Percentiles rank a stretch among this genome's conserved stretches.
Conservation (phyloP, 208 protist species). For the Acanthamoeba castellanii region DNA sequence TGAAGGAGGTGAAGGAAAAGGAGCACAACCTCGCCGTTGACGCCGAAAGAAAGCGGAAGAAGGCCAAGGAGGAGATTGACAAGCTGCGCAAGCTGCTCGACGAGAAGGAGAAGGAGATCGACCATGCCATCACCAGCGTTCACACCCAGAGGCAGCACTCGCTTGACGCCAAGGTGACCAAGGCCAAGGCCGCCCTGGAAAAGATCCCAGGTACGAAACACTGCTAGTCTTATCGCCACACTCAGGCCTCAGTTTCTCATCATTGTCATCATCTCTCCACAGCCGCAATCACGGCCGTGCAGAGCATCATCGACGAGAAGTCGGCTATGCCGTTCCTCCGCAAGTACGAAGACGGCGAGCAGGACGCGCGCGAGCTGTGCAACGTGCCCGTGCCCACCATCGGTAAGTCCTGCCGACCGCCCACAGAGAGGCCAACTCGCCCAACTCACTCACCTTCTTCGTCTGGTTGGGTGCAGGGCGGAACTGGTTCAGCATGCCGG, state of each 20-base stretch:
- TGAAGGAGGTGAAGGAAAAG: conserved; percentile 23
- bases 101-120: conserved; percentile 50
- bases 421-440: background rate
- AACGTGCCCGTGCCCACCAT: conserved; percentile 1
- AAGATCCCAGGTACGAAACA: background rate
- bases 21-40: background rate
- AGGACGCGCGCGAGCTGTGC: background rate
- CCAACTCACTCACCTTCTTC: too few relatives aligned
- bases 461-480: background rate
- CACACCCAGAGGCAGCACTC: background rate
- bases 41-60: background rate
- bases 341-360: background rate
- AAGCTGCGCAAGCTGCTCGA: background rate
- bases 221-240: too few relatives aligned
- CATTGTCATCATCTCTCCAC: background rate
- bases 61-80: conserved; percentile 15
- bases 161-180: background rate
- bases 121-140: conserved; percentile 16
- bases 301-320: conserved; percentile 4
- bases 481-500: background rate
- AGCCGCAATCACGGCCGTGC: background rate
- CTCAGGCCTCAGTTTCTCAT: background rate
- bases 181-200: background rate
- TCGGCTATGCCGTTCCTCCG: background rate
- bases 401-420: background rate